phyloP scores from a whole-genome alignment of 2,329 filamentous ascomycete genomes.

The Botrytis fragariae region DNA sequence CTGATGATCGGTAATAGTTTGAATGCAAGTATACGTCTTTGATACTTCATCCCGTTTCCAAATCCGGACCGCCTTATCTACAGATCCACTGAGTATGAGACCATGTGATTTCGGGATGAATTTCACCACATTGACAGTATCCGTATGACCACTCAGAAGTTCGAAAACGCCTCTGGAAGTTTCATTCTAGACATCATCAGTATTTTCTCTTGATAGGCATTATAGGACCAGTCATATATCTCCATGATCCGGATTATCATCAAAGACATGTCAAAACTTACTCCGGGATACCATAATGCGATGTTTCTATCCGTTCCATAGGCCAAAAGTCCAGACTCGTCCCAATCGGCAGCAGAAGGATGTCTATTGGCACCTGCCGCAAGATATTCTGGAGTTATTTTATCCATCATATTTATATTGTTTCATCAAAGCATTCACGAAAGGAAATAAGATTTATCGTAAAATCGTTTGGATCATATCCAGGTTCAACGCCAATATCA shows the following conservation, averaged over 20 bases:
- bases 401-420: slow-evolving; percentile 26
- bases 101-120: slow-evolving; percentile 61
- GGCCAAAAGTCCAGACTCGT: slow-evolving; percentile 68
- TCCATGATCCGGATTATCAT: background rate
- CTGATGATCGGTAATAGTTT: slow-evolving; percentile 61
- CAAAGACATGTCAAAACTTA: slow-evolving; percentile 45
- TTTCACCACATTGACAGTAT: slow-evolving; percentile 77
- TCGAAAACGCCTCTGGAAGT: slow-evolving; percentile 55
- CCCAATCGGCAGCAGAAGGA: slow-evolving; percentile 88
- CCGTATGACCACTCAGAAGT: slow-evolving; percentile 73
- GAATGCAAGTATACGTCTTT: slow-evolving; percentile 42
- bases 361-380: slow-evolving; percentile 86
- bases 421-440: slow-evolving; percentile 12
- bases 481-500: background rate
- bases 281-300: slow-evolving; percentile 79
- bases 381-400: slow-evolving; percentile 34
- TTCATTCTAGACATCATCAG: slow-evolving; percentile 25
- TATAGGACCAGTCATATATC: background rate
- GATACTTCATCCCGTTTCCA: slow-evolving; percentile 56
- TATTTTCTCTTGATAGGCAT: background rate
- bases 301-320: slow-evolving; percentile 89
- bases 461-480: background rate
- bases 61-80: slow-evolving; percentile 73
- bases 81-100: slow-evolving; percentile 73
- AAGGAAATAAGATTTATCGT: background rate